Percentiles rank a stretch among this genome's conserved stretches.
phyloP scores from a whole-genome alignment of 2,329 filamentous ascomycete species.

The Aspergillus caelatus region DNA sequence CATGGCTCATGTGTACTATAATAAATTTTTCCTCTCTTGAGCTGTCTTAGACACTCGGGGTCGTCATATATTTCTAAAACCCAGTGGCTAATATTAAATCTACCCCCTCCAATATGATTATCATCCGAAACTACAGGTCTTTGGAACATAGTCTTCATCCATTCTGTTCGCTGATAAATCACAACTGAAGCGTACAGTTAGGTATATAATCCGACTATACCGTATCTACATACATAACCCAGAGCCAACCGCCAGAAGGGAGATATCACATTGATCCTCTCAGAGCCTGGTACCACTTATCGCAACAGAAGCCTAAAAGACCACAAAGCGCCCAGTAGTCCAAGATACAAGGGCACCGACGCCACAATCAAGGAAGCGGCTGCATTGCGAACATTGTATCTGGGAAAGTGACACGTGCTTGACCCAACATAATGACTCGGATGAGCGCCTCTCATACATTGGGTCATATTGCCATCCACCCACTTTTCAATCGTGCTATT shows the following conservation, averaged over 20 bases:
- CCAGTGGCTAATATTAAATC: neutral
- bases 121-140: neutral
- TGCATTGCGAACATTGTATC: neutral
- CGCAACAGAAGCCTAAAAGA: neutral
- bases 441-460: neutral
- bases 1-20: conserved; percentile 1
- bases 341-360: neutral
- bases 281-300: neutral
- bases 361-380: neutral
- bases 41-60: neutral
- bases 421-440: neutral
- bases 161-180: too few relatives aligned
- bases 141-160: too few relatives aligned
- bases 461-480: neutral
- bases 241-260: too few relatives aligned
- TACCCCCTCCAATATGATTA: neutral
- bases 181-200: too few relatives aligned
- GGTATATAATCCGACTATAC: too few relatives aligned
- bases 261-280: too few relatives aligned
- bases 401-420: neutral
- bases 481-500: neutral
- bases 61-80: neutral
- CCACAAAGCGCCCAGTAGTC: neutral
- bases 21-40: neutral
- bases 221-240: too few relatives aligned